Percentiles rank a stretch among this genome's conserved stretches.
Evolutionary conservation across 768 basidiomycete species (phyloP).

Genomic region (Lentinula guzmanii): DNA sequence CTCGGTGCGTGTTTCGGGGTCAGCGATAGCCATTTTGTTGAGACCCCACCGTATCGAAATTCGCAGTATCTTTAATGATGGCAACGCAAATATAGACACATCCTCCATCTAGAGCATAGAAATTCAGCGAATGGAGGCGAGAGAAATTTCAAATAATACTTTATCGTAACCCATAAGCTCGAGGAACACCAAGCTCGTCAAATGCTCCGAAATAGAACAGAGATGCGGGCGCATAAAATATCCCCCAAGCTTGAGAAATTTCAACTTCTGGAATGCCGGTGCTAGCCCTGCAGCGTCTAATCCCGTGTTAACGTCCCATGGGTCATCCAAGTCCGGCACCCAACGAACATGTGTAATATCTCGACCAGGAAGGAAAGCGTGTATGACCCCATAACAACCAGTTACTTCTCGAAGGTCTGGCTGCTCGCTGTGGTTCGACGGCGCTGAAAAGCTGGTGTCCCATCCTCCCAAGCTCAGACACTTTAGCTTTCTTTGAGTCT

Average conservation of each 20-base stretch:
- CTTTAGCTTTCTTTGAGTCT: not conserved
- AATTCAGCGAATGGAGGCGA: too few species aligned
- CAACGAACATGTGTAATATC: not conserved
- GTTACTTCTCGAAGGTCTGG: not conserved
- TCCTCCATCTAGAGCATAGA: not conserved
- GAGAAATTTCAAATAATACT: not conserved
- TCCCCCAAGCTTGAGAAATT: not conserved
- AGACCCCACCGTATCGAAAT: conserved; percentile 2
- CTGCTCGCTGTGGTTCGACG: not conserved
- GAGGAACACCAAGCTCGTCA: not conserved
- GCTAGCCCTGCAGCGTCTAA: not conserved
- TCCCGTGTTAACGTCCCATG: not conserved
- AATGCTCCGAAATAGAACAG: not conserved
- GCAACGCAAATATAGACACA: not conserved
- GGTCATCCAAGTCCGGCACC: conserved; percentile 3
- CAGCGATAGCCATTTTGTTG: not conserved
- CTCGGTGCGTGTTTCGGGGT: not conserved
- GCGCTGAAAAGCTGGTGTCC: not conserved
- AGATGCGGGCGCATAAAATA: not conserved
- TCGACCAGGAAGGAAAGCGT: conserved; percentile 4
- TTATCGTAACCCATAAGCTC: conserved; percentile 2
- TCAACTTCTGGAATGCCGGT: not conserved
- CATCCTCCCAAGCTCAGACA: not conserved
- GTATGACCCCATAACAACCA: not conserved
- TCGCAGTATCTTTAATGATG: not conserved